phyloP scores from a whole-genome alignment of 495 filamentous ascomycete species.

The Neurospora sp. region DNA sequence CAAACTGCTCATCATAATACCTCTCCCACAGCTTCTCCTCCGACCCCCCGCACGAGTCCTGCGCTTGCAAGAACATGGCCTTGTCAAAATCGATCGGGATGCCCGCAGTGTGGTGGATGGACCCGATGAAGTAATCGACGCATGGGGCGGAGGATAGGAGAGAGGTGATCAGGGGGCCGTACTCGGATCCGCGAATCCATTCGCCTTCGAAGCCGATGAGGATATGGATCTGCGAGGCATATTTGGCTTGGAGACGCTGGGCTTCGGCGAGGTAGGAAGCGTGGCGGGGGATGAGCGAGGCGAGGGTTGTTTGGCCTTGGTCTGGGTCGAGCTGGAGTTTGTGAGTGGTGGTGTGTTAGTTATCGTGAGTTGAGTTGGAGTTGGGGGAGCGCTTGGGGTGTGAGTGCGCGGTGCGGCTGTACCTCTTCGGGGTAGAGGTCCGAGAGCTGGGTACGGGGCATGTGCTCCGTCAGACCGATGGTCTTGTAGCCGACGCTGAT shows the following conservation, averaged over 20 bases:
- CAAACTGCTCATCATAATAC: conserved; percentile 80
- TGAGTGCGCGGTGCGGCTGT: background rate
- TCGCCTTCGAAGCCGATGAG: conserved; percentile 89
- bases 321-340: conserved; percentile 22
- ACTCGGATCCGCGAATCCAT: conserved; percentile 64
- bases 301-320: conserved; percentile 25
- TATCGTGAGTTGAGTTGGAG: conserved; percentile 5
- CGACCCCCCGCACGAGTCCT: conserved; percentile 18
- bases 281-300: conserved; percentile 44
- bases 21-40: conserved; percentile 65
- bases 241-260: conserved; percentile 54
- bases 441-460: conserved; percentile 59
- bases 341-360: conserved; percentile 2
- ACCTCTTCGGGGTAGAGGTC: conserved; percentile 96
- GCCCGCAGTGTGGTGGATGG: conserved; percentile 75
- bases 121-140: conserved; percentile 84
- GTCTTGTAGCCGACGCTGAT: conserved; percentile 67
- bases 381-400: background rate
- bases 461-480: conserved; percentile 93
- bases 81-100: conserved; percentile 84
- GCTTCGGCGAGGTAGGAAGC: conserved; percentile 64
- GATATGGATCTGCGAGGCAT: conserved; percentile 61
- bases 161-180: conserved; percentile 42
- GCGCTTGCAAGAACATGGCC: conserved; percentile 41
- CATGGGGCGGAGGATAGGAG: conserved; percentile 45